Evolutionary conservation across 225 moss, liverwort and hornwort genomes (phyloP).

Genomic region (Climacium dendroides): DNA sequence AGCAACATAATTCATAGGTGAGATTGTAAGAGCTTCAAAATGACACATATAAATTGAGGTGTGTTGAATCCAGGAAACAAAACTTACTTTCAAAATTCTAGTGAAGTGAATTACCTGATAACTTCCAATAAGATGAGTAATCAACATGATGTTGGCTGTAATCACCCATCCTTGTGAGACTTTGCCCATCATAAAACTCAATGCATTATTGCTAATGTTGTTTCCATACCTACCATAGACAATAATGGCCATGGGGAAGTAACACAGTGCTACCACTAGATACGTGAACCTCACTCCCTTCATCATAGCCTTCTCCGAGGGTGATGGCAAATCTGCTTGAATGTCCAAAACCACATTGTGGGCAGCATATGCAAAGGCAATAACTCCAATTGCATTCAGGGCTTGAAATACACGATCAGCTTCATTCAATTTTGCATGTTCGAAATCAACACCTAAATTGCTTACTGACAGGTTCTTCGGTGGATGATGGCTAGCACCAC

Average conservation of each 20-base stretch:
- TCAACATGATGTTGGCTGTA: neutral
- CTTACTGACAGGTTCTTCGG: accelerated
- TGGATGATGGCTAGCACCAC: accelerated
- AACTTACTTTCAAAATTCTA: neutral
- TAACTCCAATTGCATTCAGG: neutral
- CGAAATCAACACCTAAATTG: accelerated
- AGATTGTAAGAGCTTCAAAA: neutral
- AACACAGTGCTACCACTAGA: neutral
- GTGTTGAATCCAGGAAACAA: too few species aligned
- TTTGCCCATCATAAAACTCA: neutral
- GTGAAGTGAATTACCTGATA: neutral
- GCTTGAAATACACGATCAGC: neutral
- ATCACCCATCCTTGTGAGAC: neutral
- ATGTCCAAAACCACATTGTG: neutral
- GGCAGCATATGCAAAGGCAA: neutral
- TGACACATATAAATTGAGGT: neutral
- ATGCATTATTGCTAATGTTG: neutral
- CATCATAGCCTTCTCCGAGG: neutral
- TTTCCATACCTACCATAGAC: neutral
- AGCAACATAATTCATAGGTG: neutral
- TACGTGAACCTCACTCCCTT: neutral
- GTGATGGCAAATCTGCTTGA: neutral
- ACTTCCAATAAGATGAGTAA: neutral
- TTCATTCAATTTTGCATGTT: accelerated
- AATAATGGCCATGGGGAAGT: neutral